Evolutionary conservation across 768 basidiomycete genomes (phyloP).

Genomic region (Suillus luteus): DNA sequence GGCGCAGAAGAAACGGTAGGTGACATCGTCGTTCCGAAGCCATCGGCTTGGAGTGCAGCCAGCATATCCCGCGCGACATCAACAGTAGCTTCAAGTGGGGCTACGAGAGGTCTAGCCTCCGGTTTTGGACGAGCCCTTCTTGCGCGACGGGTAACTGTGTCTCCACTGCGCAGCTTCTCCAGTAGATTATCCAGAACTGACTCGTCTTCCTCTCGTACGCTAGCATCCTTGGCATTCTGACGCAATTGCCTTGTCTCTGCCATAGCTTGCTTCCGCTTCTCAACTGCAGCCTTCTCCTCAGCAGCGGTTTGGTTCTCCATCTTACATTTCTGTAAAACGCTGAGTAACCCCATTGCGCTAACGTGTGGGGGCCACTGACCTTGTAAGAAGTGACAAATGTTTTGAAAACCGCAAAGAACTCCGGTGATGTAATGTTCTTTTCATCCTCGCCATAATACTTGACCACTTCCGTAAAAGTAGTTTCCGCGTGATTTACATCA

Average conservation of each 20-base stretch:
- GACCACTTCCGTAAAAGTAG: constrained; percentile 81
- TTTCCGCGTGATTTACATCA: constrained; percentile 83
- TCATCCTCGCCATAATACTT: constrained; percentile 94
- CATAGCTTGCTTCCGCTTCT: constrained; percentile 68
- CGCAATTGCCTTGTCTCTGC: constrained; percentile 64
- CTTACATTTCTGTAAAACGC: constrained; percentile 75
- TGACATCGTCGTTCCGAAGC: constrained; percentile 54
- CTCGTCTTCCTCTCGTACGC: constrained; percentile 52
- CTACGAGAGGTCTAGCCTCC: constrained; percentile 32
- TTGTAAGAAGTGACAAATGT: constrained; percentile 94
- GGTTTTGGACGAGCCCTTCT: constrained; percentile 49
- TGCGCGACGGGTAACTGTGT: constrained; percentile 58
- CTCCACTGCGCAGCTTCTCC: constrained; percentile 72
- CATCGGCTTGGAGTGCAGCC: constrained; percentile 70
- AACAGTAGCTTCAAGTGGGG: constrained; percentile 32
- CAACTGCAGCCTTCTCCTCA: constrained; percentile 66
- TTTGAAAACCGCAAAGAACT: constrained; percentile 97
- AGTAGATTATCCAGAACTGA: constrained; percentile 68
- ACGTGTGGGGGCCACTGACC: constrained; percentile 42
- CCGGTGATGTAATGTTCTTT: constrained; percentile 79
- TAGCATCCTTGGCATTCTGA: constrained; percentile 47
- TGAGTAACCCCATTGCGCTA: constrained; percentile 9
- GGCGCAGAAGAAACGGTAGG: constrained; percentile 40
- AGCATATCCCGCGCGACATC: constrained; percentile 76
- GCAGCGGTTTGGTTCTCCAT: constrained; percentile 71